Evolutionary conservation across 1,284 basidiomycete genomes (phyloP), one percentile per base, ranked within the genome.

Genomic region (Puccinia polysora): DNA sequence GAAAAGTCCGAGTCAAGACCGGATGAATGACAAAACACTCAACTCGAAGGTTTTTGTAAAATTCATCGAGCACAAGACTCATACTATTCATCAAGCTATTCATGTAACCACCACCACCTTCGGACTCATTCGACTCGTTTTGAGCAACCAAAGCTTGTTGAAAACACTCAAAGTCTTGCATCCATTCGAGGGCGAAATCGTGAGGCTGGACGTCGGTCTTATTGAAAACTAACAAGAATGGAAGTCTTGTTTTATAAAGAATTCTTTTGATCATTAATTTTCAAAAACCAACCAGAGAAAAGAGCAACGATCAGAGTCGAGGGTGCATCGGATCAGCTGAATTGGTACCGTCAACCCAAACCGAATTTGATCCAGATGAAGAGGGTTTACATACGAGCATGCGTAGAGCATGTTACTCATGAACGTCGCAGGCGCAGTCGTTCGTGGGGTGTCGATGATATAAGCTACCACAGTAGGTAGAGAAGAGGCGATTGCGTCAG

Each of bases 321-420:
- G 56, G 10, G 1, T 7, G 0, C n/a, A 25, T 20, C 32, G 62
- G 72, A 28, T 72, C 47, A 74, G 43, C 12, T 68, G 65, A 49
- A 73, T 30, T n/a, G n/a, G n/a, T n/a, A n/a, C n/a, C n/a, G n/a
- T n/a, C n/a, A n/a, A n/a, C n/a, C n/a, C n/a, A n/a, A 12, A n/a
- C n/a, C n/a, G n/a, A n/a, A n/a, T n/a, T n/a, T n/a, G n/a, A n/a
- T n/a, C n/a, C 10, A 45, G 40, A 20, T 23, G 12, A 20, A 34
- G 49, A 6, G 25, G 20, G 36, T 36, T 18, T 36, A 81, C 86
- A 75, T 74, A 89, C 89, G 90, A 92, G 84, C 96, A 99, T 0
- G 96, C 96, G 78, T 98, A 98, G 62, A 99, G 84, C 96, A 99
- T 99, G 81, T 99, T 99, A 65, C 89, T 92, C 96, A 98, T 99